A percentile compares a stretch with the other conserved stretches of the same genome.
Evolutionary conservation across 805 yeast species (phyloP).

Genomic region (Myxozyma mucilagina): DNA sequence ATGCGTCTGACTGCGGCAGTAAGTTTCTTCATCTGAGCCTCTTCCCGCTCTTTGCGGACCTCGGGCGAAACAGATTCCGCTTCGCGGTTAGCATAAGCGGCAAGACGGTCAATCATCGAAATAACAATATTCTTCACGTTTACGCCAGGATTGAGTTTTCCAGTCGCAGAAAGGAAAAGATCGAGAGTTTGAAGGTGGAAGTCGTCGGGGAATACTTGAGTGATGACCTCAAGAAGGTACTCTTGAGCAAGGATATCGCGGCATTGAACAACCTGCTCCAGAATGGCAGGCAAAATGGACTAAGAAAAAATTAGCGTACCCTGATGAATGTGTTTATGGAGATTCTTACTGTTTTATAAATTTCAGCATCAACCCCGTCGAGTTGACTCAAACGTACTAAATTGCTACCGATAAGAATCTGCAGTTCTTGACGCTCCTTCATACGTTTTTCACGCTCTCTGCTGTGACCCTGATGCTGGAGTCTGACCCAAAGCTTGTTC

Average conservation of each 20-base stretch:
- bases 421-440: slow-evolving; percentile 81
- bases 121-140: slow-evolving; percentile 63
- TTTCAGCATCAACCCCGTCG: slow-evolving; percentile 59
- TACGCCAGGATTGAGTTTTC: slow-evolving; percentile 69
- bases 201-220: slow-evolving; percentile 93
- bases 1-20: slow-evolving; percentile 31
- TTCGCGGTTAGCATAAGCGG: slow-evolving; percentile 53
- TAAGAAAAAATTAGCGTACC: slow-evolving; percentile 12
- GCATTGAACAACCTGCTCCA: slow-evolving; percentile 91
- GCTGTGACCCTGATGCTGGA: slow-evolving; percentile 93
- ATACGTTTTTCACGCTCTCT: slow-evolving; percentile 73
- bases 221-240: slow-evolving; percentile 83
- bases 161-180: slow-evolving; percentile 61
- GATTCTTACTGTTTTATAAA: slow-evolving; percentile 39
- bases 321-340: not conserved
- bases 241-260: slow-evolving; percentile 90
- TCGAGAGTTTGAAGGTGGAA: slow-evolving; percentile 79
- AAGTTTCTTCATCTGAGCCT: slow-evolving; percentile 23
- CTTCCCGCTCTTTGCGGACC: slow-evolving; percentile 26
- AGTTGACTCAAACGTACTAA: slow-evolving; percentile 85
- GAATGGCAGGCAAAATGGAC: slow-evolving; percentile 70
- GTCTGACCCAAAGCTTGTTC: slow-evolving; percentile 96
- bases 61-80: slow-evolving; percentile 36
- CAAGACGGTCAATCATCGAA: slow-evolving; percentile 68
- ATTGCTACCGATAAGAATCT: slow-evolving; percentile 89